Conservation (phyloP, 805 yeast species). For the Barnettozyma salicaria region DNA sequence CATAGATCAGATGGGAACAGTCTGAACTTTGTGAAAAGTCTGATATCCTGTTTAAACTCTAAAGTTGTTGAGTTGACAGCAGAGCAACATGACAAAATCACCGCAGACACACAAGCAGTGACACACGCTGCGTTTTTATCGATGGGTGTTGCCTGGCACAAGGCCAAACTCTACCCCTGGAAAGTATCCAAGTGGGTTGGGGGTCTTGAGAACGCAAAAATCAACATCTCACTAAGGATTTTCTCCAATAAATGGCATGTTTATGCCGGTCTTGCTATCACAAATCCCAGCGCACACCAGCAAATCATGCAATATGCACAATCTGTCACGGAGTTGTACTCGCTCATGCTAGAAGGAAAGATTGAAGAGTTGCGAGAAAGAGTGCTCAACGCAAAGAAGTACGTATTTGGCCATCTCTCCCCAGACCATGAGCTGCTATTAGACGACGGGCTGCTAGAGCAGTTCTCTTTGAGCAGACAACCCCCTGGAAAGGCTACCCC, state of each 20-base stretch:
- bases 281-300: conserved; percentile 89
- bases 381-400: conserved; percentile 58
- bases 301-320: conserved; percentile 87
- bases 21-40: conserved; percentile 51
- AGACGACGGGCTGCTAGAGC: conserved; percentile 73
- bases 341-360: conserved; percentile 71
- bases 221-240: conserved; percentile 86
- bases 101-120: conserved; percentile 98
- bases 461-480: conserved; percentile 70
- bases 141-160: conserved; percentile 96
- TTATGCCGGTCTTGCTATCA: conserved; percentile 93
- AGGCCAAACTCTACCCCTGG: conserved; percentile 86
- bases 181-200: conserved; percentile 79
- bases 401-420: conserved; percentile 65
- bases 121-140: conserved; percentile 96
- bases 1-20: conserved; percentile 57
- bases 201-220: conserved; percentile 93
- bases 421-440: conserved; percentile 54
- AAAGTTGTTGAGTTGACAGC: conserved; percentile 73
- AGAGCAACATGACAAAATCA: conserved; percentile 86
- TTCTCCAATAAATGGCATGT: conserved; percentile 97
- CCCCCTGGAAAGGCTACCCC: conserved; percentile 61
- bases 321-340: conserved; percentile 75
- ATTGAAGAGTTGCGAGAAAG: conserved; percentile 53
- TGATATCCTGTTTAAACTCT: conserved; percentile 71